These are phyloP conservation scores for Colletotrichum cordylinicola DNA, from an alignment of 2,329 filamentous ascomycete species.

Conservation along the genomic window DNA sequence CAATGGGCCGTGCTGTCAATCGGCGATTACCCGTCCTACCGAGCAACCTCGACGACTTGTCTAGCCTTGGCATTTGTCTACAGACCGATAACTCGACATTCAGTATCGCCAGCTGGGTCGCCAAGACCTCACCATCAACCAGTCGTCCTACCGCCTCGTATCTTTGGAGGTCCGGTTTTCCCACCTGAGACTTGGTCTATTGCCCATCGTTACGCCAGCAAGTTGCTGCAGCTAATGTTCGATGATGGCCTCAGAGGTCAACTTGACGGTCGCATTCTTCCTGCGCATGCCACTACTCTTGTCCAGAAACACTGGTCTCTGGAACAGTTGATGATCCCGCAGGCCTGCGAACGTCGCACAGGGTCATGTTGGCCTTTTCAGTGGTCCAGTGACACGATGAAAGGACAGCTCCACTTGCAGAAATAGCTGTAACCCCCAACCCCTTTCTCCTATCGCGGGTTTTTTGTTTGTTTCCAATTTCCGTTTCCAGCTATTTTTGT, in stretches of 20 bases:
- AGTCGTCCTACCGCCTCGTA: neutral
- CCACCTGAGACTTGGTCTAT: neutral
- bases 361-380: neutral
- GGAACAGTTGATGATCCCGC: neutral
- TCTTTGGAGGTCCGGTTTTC: neutral
- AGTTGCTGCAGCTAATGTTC: neutral
- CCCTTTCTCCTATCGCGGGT: neutral
- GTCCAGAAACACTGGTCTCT: neutral
- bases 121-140: neutral
- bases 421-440: neutral
- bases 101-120: neutral
- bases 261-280: neutral
- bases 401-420: neutral
- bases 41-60: neutral
- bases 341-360: neutral
- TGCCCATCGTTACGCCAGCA: neutral
- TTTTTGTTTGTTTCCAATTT: neutral
- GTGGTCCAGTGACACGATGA: neutral
- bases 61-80: neutral
- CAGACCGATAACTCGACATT: neutral
- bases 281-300: neutral
- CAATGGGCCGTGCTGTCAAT: slow-evolving; percentile 10
- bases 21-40: slow-evolving; percentile 1
- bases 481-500: slow-evolving; percentile 2
- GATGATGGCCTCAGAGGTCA: neutral